These are phyloP conservation scores for Saprolegnia parasitica DNA, from an alignment of 352 stramenopile species.

Conservation along the genomic window DNA sequence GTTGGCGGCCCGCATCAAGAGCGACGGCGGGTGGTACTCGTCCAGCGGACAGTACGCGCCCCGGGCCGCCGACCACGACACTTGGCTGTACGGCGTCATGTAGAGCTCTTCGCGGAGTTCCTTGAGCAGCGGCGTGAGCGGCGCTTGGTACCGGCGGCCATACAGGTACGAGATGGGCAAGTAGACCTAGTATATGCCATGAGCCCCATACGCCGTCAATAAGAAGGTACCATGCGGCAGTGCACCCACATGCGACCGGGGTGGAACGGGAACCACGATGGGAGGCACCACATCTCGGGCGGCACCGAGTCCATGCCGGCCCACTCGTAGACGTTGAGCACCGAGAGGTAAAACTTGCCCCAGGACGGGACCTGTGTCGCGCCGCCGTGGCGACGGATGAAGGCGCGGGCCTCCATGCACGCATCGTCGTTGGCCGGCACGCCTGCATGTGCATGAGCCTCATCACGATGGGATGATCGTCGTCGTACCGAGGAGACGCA, in stretches of 20 bases:
- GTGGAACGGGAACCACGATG: conserved; percentile 89
- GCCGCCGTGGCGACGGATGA: conserved; percentile 73
- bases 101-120: conserved; percentile 75
- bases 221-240: conserved; percentile 64
- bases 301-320: conserved; percentile 64
- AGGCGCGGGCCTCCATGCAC: conserved; percentile 37
- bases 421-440: conserved; percentile 29
- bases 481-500: conserved; percentile 62
- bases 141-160: conserved; percentile 58
- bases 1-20: conserved; percentile 72
- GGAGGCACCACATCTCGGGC: conserved; percentile 88
- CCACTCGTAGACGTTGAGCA: conserved; percentile 84
- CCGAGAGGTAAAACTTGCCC: conserved; percentile 89
- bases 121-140: conserved; percentile 53
- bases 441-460: conserved; percentile 19
- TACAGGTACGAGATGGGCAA: conserved; percentile 92
- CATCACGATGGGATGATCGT: too few relatives aligned
- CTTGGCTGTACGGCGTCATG: conserved; percentile 49
- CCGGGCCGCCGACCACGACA: conserved; percentile 64
- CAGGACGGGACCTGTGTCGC: conserved; percentile 78
- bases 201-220: background rate
- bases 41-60: conserved; percentile 58
- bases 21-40: conserved; percentile 82
- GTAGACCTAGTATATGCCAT: conserved; percentile 47
- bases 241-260: conserved; percentile 89